Conservation (phyloP, 257 asterid genomes). For the Solanum tarapatanum region DNA sequence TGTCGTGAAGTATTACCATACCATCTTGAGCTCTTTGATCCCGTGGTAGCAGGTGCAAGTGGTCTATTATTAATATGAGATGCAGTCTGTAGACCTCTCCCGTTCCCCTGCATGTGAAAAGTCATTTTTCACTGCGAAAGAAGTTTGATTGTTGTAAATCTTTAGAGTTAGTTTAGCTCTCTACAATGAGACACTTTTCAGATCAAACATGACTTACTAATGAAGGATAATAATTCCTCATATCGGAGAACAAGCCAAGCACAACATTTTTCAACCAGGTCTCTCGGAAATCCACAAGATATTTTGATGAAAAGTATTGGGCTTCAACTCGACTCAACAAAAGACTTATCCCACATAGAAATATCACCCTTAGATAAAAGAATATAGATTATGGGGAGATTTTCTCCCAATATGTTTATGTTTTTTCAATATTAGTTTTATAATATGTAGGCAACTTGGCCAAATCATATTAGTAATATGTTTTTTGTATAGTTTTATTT, state of each 20-base stretch:
- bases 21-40: conserved; percentile 45
- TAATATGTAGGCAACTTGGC: no score
- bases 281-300: conserved; percentile 40
- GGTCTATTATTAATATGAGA: conserved; percentile 34
- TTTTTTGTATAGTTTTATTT: no score
- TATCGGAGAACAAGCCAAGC: conserved; percentile 67
- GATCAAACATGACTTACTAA: conserved; percentile 35
- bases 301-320: neutral
- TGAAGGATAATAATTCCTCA: conserved; percentile 69
- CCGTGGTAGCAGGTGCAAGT: conserved; percentile 29
- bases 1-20: conserved; percentile 38
- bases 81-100: conserved; percentile 38
- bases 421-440: no score
- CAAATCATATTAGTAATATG: no score
- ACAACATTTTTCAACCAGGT: conserved; percentile 82
- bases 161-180: conserved; percentile 7
- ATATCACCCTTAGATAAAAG: neutral
- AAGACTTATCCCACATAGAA: neutral
- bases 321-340: neutral
- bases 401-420: no score
- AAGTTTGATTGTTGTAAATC: conserved; percentile 44
- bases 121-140: conserved; percentile 59
- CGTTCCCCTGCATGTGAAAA: conserved; percentile 38
- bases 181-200: neutral
- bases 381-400: neutral